Percentiles rank a stretch among this genome's conserved stretches.
These are phyloP conservation scores for Spathaspora girioi DNA, from an alignment of 805 yeast species.

Conservation along the genomic window DNA sequence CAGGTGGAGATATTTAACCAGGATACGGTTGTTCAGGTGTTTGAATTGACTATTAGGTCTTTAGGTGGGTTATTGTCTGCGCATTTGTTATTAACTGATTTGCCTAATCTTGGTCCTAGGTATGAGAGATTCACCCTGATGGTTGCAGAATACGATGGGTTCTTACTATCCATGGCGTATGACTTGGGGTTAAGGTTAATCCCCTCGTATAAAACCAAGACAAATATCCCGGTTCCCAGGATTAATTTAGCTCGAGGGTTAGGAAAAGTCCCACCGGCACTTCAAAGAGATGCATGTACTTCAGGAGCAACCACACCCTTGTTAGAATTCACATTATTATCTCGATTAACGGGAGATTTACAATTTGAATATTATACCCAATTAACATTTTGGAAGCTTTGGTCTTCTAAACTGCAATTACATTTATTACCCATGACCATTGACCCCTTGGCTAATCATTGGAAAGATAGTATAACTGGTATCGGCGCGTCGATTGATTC, in stretches of 20 bases:
- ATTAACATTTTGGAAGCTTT: slow-evolving; percentile 61
- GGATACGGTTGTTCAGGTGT: slow-evolving; percentile 78
- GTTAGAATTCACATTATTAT: slow-evolving; percentile 73
- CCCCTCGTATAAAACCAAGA: slow-evolving; percentile 62
- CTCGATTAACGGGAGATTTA: slow-evolving; percentile 70
- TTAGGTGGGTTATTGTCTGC: slow-evolving; percentile 79
- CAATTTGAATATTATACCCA: slow-evolving; percentile 62
- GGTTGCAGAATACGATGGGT: slow-evolving; percentile 59
- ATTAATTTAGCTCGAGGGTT: slow-evolving; percentile 62
- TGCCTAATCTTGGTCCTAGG: slow-evolving; percentile 6
- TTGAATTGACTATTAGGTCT: slow-evolving; percentile 79
- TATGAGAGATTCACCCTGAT: slow-evolving; percentile 12
- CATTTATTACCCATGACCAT: slow-evolving; percentile 78
- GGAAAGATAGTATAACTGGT: slow-evolving; percentile 65
- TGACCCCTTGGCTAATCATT: slow-evolving; percentile 51
- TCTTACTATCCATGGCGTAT: slow-evolving; percentile 63
- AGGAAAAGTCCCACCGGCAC: slow-evolving; percentile 34
- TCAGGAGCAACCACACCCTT: slow-evolving; percentile 86
- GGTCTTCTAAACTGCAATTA: slow-evolving; percentile 61
- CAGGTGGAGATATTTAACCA: slow-evolving; percentile 51
- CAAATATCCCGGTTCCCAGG: slow-evolving; percentile 76
- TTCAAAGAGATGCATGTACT: slow-evolving; percentile 69
- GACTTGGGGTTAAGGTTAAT: slow-evolving; percentile 72
- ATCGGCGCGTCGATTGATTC: slow-evolving; percentile 92
- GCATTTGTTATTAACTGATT: slow-evolving; percentile 50